These are phyloP conservation scores for Coprinopsis marcescibilis DNA, from an alignment of 768 basidiomycete genomes.

Conservation along the genomic window DNA sequence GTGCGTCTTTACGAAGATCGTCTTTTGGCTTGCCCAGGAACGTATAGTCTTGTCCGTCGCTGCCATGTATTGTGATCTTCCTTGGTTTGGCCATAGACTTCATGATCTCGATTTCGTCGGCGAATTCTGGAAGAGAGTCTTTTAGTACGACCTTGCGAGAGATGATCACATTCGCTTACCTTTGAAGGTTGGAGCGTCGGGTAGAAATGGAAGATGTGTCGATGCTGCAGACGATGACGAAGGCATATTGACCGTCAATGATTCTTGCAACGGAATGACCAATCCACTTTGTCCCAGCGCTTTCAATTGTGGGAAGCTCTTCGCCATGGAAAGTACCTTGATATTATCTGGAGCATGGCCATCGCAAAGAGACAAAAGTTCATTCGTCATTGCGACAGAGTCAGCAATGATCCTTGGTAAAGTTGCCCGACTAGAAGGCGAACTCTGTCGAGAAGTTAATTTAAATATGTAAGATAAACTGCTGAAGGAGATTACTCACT, in stretches of 20 bases:
- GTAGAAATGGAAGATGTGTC: slow-evolving; percentile 76
- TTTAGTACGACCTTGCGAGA: not conserved
- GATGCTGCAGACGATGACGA: slow-evolving; percentile 57
- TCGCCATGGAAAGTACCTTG: slow-evolving; percentile 42
- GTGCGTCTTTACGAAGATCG: slow-evolving; percentile 93
- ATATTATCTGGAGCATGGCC: slow-evolving; percentile 36
- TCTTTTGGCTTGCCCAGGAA: slow-evolving; percentile 98
- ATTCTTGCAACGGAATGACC: slow-evolving; percentile 90
- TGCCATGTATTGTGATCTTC: slow-evolving; percentile 80
- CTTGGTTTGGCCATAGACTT: slow-evolving; percentile 84
- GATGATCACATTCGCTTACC: slow-evolving; percentile 35
- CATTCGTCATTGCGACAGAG: slow-evolving; percentile 58
- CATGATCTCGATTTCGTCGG: slow-evolving; percentile 88
- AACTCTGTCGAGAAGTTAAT: slow-evolving; percentile 28
- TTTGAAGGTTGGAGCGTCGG: slow-evolving; percentile 67
- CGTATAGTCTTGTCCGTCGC: slow-evolving; percentile 78
- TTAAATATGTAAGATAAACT: not conserved
- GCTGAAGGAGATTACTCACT: slow-evolving; percentile 30
- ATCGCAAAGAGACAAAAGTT: slow-evolving; percentile 65
- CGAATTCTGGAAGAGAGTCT: slow-evolving; percentile 46
- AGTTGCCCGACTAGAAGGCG: slow-evolving; percentile 36
- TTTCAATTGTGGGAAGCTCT: slow-evolving; percentile 50
- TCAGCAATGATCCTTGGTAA: slow-evolving; percentile 48
- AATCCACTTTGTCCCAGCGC: slow-evolving; percentile 56
- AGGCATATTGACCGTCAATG: slow-evolving; percentile 84